Base-by-base conservation (phyloP, 306 rosid genomes). In the Vicia faba region DNA sequence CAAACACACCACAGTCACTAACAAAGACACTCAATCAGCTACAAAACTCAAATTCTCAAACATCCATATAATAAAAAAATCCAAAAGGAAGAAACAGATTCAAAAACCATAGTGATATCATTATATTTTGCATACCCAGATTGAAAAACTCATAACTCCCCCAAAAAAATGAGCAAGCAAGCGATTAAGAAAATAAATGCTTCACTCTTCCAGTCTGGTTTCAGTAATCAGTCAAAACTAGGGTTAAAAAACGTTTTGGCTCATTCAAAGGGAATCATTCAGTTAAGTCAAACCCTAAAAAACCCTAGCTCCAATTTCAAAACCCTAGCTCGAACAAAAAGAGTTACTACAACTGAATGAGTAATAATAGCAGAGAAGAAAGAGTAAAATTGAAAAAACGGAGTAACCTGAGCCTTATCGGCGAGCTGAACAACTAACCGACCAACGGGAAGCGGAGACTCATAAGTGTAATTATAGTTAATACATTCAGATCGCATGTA, bases 371-470 rank as follows among this genome's bases (percentile, higher is more conserved):
- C 0, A 15, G 31, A 11, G 3, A 1, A 10, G 11, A 12, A 26
- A 26, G 8, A 18, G 39, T 15, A 4, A 61, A 43, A 58, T 11
- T 5, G 41, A 66, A 81, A 51, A 46, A 31, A 31, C 5, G 16
- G 11, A 15, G 29, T n/a, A 25, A 89, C 97, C 97, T 93, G 97
- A 6, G 96, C 97, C 89, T 90, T 93, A 36, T 93, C 96, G 11
- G 99, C 96, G 61, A 93, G 97, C 46, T 93, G 99, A 79, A 93
- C 99, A 11, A 93, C 99, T 43, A 93, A 95, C 12, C 99, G 84
- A 0, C 97, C 99, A 1, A 93, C 96, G 0, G 99, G 95, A 12
- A 93, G 99, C 4, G 87, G 88, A 0, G 99, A 93, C 58, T 93
- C 99, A n/a, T 90, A 93, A 7, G 96, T 93, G 69, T 90, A 90